Percentiles rank a stretch among this genome's conserved stretches.
Evolutionary conservation across 2,329 filamentous ascomycete genomes (phyloP).

Genomic region (Herpomyces periplanetae): DNA sequence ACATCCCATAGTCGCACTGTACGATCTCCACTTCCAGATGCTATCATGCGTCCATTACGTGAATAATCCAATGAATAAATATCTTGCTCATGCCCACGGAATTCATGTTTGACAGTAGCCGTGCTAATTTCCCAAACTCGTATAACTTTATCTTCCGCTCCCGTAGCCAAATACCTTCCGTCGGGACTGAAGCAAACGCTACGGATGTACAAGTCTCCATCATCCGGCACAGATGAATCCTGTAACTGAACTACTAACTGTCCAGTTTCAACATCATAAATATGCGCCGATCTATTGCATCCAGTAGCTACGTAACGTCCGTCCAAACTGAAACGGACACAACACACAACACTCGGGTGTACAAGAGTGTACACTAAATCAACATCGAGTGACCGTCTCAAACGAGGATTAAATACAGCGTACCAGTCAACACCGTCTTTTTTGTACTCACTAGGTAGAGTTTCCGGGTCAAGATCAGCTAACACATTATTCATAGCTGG

Average conservation of each 20-base stretch:
- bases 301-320: conserved; percentile 85
- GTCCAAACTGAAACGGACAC: conserved; percentile 78
- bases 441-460: conserved; percentile 50
- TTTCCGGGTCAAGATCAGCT: conserved; percentile 51
- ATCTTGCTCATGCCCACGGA: conserved; percentile 88
- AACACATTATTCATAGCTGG: conserved; percentile 23
- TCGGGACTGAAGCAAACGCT: conserved; percentile 97
- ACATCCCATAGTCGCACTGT: conserved; percentile 92
- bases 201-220: conserved; percentile 75
- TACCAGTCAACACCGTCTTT: conserved; percentile 76
- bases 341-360: conserved; percentile 91
- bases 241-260: conserved; percentile 62
- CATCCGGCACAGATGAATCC: conserved; percentile 49
- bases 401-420: conserved; percentile 71
- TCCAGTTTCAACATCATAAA: conserved; percentile 64
- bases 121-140: conserved; percentile 73
- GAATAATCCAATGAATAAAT: conserved; percentile 92
- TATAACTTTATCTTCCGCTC: conserved; percentile 89
- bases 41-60: conserved; percentile 65
- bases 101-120: conserved; percentile 55
- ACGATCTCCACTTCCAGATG: conserved; percentile 70
- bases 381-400: conserved; percentile 61
- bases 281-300: conserved; percentile 95
- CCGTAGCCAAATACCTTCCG: conserved; percentile 65
- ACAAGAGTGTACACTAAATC: conserved; percentile 67